Evolutionary conservation across 768 basidiomycete genomes (phyloP), one percentile per base, ranked within the genome.

Genomic region (Xanthoconium stramineum): DNA sequence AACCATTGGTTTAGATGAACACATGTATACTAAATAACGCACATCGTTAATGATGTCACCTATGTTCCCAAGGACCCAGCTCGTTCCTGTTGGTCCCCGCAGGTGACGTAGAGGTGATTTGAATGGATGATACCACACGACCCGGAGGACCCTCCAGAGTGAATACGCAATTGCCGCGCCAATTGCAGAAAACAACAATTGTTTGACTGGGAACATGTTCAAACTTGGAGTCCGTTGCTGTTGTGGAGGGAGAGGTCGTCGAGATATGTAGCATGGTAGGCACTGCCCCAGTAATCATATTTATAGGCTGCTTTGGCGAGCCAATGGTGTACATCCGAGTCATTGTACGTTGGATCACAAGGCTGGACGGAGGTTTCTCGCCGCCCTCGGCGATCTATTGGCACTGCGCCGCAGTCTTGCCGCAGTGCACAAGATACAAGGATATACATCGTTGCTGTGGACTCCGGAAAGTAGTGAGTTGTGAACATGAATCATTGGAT

Each of bases 1-100:
- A 2, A 28, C n/a, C 1, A 9, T 35, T 10, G 15, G 6, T 10
- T 32, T 5, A 33, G 29, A 44, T 11, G 8, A 30, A 5, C 15
- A 44, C 13, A 13, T n/a, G 13, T 12, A 39, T n/a, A 17, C 24
- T 24, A 24, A 24, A 24, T 33, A 19, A 65, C 71, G 29, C 59
- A 81, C 82, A 7, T 72, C 75, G 6, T 76, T 65, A 61, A 66
- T 69, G 5, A 85, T 74, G 7, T 79, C 73, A 38, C 63, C 69
- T 57, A 82, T 51, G 61, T 83, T 78, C 9, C 84, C 84, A 51
- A 68, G 82, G 13, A 86, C 46, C 52, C 70, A 70, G 58, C 75
- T 79, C 2, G 72, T 49, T 50, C 64, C 77, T 17, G 75, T 70
- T 1, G 83, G 84, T 1, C 83, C 83, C 2, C 77, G 83, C 28